A percentile compares a stretch with the other conserved stretches of the same genome.
Evolutionary conservation across 1,284 basidiomycete species (phyloP).

Genomic region (Tremellales sp.): DNA sequence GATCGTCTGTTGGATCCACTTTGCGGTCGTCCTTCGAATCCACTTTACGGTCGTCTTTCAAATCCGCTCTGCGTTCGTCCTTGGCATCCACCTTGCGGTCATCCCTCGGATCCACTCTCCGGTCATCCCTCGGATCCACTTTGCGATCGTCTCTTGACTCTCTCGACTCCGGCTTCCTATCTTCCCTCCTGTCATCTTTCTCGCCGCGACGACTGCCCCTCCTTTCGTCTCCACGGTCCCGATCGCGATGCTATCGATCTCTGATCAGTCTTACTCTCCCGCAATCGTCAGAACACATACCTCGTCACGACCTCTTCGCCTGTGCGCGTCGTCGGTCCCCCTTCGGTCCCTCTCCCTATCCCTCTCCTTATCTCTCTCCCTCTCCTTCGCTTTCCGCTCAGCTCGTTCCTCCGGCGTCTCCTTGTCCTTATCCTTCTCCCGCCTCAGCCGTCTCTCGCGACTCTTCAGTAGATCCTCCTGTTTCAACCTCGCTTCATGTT

Average conservation of each 20-base stretch:
- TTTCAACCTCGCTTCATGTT: constrained; percentile 15
- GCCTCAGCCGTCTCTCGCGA: not conserved
- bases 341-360: constrained; percentile 3
- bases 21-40: constrained; percentile 8
- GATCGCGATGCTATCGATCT: constrained; percentile 10
- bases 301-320: constrained; percentile 23
- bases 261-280: not conserved
- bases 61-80: constrained; percentile 7
- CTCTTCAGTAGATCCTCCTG: constrained; percentile 46
- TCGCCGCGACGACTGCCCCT: constrained; percentile 3
- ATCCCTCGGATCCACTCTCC: constrained; percentile 5
- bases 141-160: constrained; percentile 10
- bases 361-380: constrained; percentile 26
- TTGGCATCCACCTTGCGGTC: constrained; percentile 5
- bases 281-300: not conserved
- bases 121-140: constrained; percentile 5
- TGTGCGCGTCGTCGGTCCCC: constrained; percentile 2
- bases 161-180: constrained; percentile 5
- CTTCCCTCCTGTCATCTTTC: constrained; percentile 4
- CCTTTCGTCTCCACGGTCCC: not conserved
- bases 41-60: constrained; percentile 4
- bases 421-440: constrained; percentile 51
- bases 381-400: constrained; percentile 26
- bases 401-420: constrained; percentile 15
- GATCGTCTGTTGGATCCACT: too few relatives aligned